phyloP scores from a whole-genome alignment of 768 basidiomycete species.

The Calocera cornea region DNA sequence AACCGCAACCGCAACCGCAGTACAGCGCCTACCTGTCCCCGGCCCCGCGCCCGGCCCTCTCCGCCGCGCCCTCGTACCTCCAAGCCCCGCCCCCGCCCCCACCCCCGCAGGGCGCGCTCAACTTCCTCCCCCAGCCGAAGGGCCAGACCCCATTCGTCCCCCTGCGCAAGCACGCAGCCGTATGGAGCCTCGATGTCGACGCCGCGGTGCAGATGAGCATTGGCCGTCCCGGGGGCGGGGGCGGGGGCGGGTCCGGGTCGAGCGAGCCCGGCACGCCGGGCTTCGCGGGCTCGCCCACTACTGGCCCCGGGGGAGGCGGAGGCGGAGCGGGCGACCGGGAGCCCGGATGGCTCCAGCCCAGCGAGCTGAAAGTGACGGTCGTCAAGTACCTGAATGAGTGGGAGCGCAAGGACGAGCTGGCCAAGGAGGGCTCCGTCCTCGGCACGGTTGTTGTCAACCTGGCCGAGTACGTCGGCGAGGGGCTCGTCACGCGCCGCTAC shows the following conservation, averaged over 20 bases:
- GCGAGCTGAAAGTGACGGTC: constrained; percentile 52
- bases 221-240: constrained; percentile 26
- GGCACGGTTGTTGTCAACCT: constrained; percentile 58
- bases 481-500: constrained; percentile 48
- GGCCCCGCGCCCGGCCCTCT: not conserved
- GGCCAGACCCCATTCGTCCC: constrained; percentile 48
- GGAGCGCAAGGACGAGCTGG: constrained; percentile 4
- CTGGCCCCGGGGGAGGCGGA: not conserved
- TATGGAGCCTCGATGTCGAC: constrained; percentile 46
- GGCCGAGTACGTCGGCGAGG: constrained; percentile 54
- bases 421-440: constrained; percentile 18
- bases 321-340: too few species aligned
- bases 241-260: too few species aligned
- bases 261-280: not conserved
- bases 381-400: constrained; percentile 28
- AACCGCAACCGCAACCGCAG: not conserved
- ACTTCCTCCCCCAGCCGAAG: constrained; percentile 29
- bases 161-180: constrained; percentile 50
- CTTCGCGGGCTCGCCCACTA: not conserved
- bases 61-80: not conserved
- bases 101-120: not conserved
- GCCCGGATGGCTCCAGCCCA: constrained; percentile 35
- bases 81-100: not conserved
- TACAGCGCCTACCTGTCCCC: constrained; percentile 9
- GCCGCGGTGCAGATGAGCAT: constrained; percentile 49